Evolutionary conservation across 768 basidiomycete genomes (phyloP), one percentile per base, ranked within the genome.

Genomic region (Tephrocybe sp.): DNA sequence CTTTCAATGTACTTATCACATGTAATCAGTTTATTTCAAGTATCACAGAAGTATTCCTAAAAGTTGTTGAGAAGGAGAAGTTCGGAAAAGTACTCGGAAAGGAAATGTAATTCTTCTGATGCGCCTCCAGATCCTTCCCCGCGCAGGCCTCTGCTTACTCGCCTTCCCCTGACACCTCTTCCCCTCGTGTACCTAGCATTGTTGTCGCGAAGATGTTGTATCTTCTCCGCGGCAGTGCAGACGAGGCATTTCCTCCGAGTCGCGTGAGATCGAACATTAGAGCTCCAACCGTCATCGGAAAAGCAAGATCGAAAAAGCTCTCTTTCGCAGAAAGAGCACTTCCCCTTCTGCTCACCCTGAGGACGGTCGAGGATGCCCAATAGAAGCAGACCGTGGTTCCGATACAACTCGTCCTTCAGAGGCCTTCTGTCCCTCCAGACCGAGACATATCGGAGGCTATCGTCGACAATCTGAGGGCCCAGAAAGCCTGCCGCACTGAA

Each of bases 371-470:
- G 24, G 15, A 53, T 49, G 28, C 41, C 34, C 1, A 53, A 25
- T 16, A 31, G 28, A 4, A 53, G 34, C 2, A 53, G 19, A 11
- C 42, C 42, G 27, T 53, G 36, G 24, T 39, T 49, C 8, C 41
- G 47, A 36, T 35, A 37, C 2, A 9, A 15, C 9, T 49, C 28
- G n/a, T 11, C 26, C 2, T 1, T 1, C 13, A 16, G 31, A n/a
- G 47, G 13, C 37, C 15, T 34, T 22, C 24, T 30, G 24, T 54
- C 47, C 11, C 28, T 31, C 43, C 44, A 54, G 47, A 54, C 41
- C 30, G 38, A 27, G 13, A 49, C 38, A 27, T 54, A 54, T 42
- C 38, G 47, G 3, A 26, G 13, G 21, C 47, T 49, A 22, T 49
- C 52, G 8, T 41, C 31, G 11, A 2, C 1, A 2, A 54, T 38